Conservation (phyloP, 2,329 filamentous ascomycete genomes). For the Aureobasidium sp. region DNA sequence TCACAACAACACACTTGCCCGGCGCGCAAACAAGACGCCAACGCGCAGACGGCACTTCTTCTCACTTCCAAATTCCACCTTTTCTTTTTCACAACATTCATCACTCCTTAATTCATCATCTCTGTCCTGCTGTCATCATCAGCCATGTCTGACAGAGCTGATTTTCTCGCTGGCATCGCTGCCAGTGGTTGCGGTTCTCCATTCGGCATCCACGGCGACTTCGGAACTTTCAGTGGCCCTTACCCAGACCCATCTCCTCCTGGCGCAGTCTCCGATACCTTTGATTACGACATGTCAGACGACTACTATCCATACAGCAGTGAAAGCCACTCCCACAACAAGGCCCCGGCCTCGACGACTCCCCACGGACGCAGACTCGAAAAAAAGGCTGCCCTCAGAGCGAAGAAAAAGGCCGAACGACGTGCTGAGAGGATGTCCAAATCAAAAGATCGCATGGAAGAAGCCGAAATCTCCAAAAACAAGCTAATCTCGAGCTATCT, state of each 20-base stretch:
- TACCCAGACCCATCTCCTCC: neutral
- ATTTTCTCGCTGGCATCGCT: neutral
- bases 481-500: neutral
- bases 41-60: neutral
- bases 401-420: neutral
- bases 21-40: neutral
- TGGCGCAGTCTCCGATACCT: neutral
- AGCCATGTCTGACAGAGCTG: neutral
- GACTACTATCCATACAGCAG: neutral
- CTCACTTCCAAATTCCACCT: neutral
- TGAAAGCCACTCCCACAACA: neutral
- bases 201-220: neutral
- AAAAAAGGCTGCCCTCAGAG: neutral
- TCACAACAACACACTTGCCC: neutral
- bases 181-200: neutral
- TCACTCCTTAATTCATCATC: neutral
- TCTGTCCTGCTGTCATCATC: neutral
- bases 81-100: neutral
- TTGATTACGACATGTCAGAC: neutral
- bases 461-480: neutral
- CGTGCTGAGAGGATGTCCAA: neutral
- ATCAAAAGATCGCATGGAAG: neutral
- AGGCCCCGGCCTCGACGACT: neutral
- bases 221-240: neutral
- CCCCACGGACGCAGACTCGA: neutral